A percentile compares a stretch with the other conserved stretches of the same genome.
Evolutionary conservation across 176 grass and related monocot species (phyloP).

Genomic region (Eleusine coracana): DNA sequence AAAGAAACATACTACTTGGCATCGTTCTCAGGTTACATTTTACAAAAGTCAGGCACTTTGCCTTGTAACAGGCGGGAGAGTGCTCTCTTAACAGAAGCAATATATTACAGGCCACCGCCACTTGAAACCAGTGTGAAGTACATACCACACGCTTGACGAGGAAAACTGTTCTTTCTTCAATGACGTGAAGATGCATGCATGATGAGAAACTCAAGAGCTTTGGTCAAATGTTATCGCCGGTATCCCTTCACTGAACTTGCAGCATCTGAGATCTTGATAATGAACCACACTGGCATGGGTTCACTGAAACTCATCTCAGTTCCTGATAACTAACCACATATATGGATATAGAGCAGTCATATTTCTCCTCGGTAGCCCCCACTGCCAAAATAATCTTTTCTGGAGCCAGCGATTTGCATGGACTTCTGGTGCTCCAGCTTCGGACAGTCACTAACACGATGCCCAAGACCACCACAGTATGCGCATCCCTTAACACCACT

Average conservation of each 20-base stretch:
- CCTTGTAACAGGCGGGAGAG: not conserved
- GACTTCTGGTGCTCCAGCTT: slow-evolving; percentile 94
- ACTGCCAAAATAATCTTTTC: slow-evolving; percentile 79
- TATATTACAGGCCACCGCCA: slow-evolving; percentile 23
- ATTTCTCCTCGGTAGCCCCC: slow-evolving; percentile 91
- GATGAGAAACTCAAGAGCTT: not conserved
- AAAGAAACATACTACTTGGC: not conserved
- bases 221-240: not conserved
- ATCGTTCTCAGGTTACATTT: slow-evolving; percentile 15
- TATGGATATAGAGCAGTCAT: slow-evolving; percentile 41
- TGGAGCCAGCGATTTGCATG: slow-evolving; percentile 77
- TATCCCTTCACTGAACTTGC: slow-evolving; percentile 24
- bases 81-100: not conserved
- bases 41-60: slow-evolving; percentile 10
- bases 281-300: slow-evolving; percentile 11
- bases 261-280: not conserved
- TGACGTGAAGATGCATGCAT: not conserved
- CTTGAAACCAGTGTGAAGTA: not conserved
- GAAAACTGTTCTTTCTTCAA: not conserved
- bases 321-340: slow-evolving; percentile 3
- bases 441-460: slow-evolving; percentile 82
- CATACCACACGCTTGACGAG: not conserved
- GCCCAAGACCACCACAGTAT: slow-evolving; percentile 93
- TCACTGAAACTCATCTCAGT: slow-evolving; percentile 2
- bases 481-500: slow-evolving; percentile 92